Evolutionary conservation across 305 asterid genomes (phyloP).

Genomic region (Rubia peregrina): DNA sequence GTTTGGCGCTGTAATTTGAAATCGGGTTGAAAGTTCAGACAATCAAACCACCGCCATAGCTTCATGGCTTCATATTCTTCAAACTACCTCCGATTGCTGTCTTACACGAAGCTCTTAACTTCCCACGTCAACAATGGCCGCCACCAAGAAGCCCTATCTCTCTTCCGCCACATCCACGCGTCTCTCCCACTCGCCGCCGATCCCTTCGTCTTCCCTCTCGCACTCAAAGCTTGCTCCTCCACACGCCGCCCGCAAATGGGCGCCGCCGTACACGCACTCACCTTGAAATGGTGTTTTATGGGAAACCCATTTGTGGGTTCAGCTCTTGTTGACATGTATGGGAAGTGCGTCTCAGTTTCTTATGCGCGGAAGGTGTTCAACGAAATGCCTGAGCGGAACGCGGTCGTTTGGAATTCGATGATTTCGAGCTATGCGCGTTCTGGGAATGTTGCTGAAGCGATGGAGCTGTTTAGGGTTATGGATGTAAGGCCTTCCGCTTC

Average conservation of each 20-base stretch:
- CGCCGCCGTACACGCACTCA: conserved; percentile 27
- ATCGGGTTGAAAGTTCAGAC: not conserved
- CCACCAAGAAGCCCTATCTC: conserved; percentile 33
- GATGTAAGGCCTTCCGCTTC: conserved; percentile 30
- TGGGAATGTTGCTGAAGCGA: conserved; percentile 24
- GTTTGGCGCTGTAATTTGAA: not conserved
- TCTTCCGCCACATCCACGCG: conserved; percentile 34
- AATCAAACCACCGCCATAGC: not conserved
- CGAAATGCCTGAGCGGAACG: conserved; percentile 32
- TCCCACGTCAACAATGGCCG: conserved; percentile 35
- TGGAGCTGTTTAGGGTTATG: conserved; percentile 33
- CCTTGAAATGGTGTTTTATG: conserved; percentile 20
- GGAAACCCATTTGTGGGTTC: conserved; percentile 38
- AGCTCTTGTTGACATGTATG: conserved; percentile 35
- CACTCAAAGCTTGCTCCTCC: conserved; percentile 38
- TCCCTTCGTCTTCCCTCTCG: conserved; percentile 40
- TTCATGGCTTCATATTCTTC: conserved; percentile 27
- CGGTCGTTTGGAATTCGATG: conserved; percentile 41
- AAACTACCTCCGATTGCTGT: conserved; percentile 31
- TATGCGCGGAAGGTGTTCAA: conserved; percentile 37
- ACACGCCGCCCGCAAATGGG: conserved; percentile 26
- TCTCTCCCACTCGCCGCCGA: conserved; percentile 31
- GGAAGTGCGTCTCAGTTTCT: conserved; percentile 30
- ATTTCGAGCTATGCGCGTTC: conserved; percentile 33
- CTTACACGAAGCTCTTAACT: conserved; percentile 36